Conservation (phyloP, 139 green algal species). For the Dunaliella sp. region DNA sequence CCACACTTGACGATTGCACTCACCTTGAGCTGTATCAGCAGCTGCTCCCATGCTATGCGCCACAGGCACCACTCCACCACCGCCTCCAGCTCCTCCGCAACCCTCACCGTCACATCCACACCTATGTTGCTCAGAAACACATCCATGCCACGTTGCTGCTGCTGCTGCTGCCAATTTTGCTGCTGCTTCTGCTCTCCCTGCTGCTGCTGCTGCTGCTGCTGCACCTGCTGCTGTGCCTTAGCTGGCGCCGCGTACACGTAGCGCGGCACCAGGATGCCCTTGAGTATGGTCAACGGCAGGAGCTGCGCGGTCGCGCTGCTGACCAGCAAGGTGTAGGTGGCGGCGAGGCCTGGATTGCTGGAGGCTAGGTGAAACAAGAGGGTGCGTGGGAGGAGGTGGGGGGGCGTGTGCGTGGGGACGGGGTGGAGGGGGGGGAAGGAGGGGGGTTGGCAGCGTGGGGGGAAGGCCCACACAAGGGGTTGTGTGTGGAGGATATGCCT, state of each 20-base stretch:
- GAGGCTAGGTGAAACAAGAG: slow-evolving; percentile 20
- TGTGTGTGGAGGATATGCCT: neutral
- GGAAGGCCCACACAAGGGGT: slow-evolving; percentile 14
- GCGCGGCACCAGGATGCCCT: neutral
- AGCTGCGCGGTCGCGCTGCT: slow-evolving; percentile 19
- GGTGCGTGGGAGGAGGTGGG: slow-evolving; percentile 13
- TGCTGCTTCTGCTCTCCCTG: neutral
- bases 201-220: neutral
- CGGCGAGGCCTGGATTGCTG: slow-evolving; percentile 5
- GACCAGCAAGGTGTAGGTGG: slow-evolving; percentile 16
- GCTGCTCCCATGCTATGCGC: slow-evolving; percentile 28
- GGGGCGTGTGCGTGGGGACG: slow-evolving; percentile 13
- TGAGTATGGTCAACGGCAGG: slow-evolving; percentile 20
- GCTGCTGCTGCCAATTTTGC: neutral
- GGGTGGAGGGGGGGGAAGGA: slow-evolving; percentile 28
- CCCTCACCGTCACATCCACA: neutral
- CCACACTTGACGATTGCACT: too few species aligned
- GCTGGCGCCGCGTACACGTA: neutral
- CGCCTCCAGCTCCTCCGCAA: neutral
- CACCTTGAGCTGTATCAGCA: slow-evolving; percentile 23
- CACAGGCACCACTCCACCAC: slow-evolving; percentile 17
- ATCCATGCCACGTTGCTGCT: neutral
- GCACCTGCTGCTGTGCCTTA: neutral
- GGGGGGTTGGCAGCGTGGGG: slow-evolving; percentile 13
- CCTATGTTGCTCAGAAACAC: neutral